A percentile compares a stretch with the other conserved stretches of the same genome.
phyloP scores from a whole-genome alignment of 1,139 yeast genomes.

The Candida dubliniensis region DNA sequence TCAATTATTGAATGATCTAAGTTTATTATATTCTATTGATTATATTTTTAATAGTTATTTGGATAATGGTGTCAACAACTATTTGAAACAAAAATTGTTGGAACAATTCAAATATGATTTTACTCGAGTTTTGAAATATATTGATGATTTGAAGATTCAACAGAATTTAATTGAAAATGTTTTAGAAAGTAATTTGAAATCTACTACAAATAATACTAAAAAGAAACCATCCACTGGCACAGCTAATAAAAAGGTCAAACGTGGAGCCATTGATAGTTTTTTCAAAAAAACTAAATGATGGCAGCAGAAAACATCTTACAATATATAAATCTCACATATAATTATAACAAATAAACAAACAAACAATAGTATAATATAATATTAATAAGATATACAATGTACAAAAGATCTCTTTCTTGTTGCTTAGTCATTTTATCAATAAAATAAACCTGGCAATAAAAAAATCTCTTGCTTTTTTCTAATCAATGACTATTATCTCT shows the following conservation, averaged over 20 bases:
- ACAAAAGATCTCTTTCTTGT: too few species aligned
- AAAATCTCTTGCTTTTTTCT: too few species aligned
- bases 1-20: constrained; percentile 26
- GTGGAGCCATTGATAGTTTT: constrained; percentile 65
- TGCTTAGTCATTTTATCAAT: too few species aligned
- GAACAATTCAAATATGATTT: constrained; percentile 25
- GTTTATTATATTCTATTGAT: constrained; percentile 27
- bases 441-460: too few species aligned
- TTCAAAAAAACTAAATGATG: constrained; percentile 38
- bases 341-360: neutral
- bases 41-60: constrained; percentile 27
- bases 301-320: neutral
- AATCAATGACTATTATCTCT: too few species aligned
- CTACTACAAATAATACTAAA: constrained; percentile 17
- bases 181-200: constrained; percentile 10
- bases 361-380: neutral
- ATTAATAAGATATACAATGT: too few species aligned
- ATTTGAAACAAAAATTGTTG: constrained; percentile 18
- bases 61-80: constrained; percentile 1
- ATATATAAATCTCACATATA: neutral
- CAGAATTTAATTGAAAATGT: constrained; percentile 28
- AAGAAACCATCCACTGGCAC: constrained; percentile 18
- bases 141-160: constrained; percentile 24
- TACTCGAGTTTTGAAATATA: constrained; percentile 28
- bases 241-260: constrained; percentile 25